Percentiles rank a stretch among this genome's conserved stretches.
These are phyloP conservation scores for Chlorella vulgaris DNA, from an alignment of 139 green algal genomes.

Conservation along the genomic window DNA sequence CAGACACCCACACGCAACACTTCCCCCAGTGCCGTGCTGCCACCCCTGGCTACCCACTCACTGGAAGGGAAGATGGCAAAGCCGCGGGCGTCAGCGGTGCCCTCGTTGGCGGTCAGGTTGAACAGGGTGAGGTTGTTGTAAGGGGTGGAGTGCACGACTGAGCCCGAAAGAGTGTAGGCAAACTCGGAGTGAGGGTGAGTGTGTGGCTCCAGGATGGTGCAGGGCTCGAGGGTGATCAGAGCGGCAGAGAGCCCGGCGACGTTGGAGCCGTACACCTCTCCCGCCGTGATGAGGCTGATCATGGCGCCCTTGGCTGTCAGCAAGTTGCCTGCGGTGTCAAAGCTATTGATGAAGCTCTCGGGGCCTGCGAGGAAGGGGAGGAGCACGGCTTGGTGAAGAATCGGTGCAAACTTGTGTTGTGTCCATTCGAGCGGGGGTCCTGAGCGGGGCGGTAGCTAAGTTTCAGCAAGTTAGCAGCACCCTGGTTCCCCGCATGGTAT, in stretches of 20 bases:
- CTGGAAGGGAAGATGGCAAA: neutral
- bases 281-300: neutral
- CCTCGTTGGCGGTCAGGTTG: constrained; percentile 3
- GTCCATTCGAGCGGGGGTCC: no score
- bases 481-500: no score
- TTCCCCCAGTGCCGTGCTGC: neutral
- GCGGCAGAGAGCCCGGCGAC: neutral
- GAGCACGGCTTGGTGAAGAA: no score
- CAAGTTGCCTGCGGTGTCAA: neutral
- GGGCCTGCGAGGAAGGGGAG: neutral
- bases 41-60: neutral
- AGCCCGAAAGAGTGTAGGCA: neutral
- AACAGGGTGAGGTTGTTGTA: constrained; percentile 14
- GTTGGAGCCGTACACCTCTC: constrained; percentile 1
- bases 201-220: constrained; percentile 15
- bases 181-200: constrained; percentile 9
- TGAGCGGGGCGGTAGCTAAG: no score
- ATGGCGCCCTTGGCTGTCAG: neutral
- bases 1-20: neutral
- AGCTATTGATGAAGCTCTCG: neutral
- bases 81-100: neutral
- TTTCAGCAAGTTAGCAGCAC: no score
- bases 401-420: no score
- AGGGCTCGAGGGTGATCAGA: neutral
- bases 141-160: constrained; percentile 1